Conservation (phyloP, 2,329 filamentous ascomycete genomes). For the Ceratocystis albifundus region DNA sequence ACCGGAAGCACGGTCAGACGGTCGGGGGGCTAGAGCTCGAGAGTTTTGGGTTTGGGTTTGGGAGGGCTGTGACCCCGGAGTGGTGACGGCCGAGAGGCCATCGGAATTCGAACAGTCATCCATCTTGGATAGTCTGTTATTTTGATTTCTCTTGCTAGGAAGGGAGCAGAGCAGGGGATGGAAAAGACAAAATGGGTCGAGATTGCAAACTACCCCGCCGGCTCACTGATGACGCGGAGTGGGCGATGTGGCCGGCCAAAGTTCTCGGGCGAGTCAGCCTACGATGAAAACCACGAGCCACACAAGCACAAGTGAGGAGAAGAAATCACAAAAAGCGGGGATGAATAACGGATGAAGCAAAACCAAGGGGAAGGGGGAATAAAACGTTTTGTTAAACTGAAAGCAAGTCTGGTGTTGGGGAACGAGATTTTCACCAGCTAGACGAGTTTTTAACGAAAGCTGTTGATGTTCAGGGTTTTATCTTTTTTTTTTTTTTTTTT, state of each 20-base stretch:
- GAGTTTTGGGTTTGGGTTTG: slow-evolving; percentile 11
- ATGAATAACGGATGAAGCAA: not conserved
- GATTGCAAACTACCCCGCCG: not conserved
- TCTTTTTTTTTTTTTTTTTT: slow-evolving; percentile 1
- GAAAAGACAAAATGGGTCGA: not conserved
- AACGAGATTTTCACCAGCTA: not conserved
- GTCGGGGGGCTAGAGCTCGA: slow-evolving; percentile 19
- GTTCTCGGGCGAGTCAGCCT: not conserved
- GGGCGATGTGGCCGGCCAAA: not conserved
- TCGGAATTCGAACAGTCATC: slow-evolving; percentile 10
- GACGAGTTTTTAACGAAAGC: not conserved
- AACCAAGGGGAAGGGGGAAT: not conserved
- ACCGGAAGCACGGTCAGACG: slow-evolving; percentile 10
- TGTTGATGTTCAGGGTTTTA: slow-evolving; percentile 3
- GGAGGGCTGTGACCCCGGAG: not conserved
- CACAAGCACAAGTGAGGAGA: slow-evolving; percentile 2
- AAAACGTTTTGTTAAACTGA: not conserved
- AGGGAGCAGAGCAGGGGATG: too few species aligned
- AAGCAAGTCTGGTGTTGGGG: not conserved
- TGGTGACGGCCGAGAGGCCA: not conserved
- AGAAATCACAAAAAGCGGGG: slow-evolving; percentile 5
- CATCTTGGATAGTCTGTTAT: slow-evolving; percentile 17
- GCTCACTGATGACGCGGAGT: not conserved
- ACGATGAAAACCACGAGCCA: slow-evolving; percentile 3
- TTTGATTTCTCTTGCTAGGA: not conserved